Evolutionary conservation across 2,329 filamentous ascomycete species (phyloP).

Genomic region (Aureobasidium sp.): DNA sequence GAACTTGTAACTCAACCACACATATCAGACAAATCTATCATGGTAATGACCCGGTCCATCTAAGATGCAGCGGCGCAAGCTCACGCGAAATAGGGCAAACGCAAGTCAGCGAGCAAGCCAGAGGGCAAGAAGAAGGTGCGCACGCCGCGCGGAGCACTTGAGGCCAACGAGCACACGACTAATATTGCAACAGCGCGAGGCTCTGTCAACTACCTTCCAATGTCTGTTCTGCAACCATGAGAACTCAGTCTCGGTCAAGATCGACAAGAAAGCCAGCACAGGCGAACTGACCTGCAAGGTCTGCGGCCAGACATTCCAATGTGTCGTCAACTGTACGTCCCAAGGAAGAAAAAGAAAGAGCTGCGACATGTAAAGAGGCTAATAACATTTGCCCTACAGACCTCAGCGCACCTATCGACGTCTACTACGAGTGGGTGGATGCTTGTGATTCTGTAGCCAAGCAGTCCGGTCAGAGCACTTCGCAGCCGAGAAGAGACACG

Average conservation of each 20-base stretch:
- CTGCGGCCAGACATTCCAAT: constrained; percentile 90
- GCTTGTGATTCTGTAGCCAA: constrained; percentile 73
- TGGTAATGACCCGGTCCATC: not conserved
- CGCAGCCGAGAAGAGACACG: constrained; percentile 13
- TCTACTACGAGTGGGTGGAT: constrained; percentile 98
- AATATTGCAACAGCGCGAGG: constrained; percentile 43
- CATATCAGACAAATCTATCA: not conserved
- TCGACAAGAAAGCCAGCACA: constrained; percentile 87
- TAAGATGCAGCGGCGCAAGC: not conserved
- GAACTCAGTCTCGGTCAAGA: constrained; percentile 79
- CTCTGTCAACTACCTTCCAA: constrained; percentile 76
- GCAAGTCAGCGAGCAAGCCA: constrained; percentile 76
- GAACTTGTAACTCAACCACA: not conserved
- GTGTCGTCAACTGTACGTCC: constrained; percentile 76
- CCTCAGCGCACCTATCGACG: constrained; percentile 83
- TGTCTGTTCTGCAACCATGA: constrained; percentile 99
- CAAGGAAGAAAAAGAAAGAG: not conserved
- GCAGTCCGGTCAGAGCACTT: constrained; percentile 33
- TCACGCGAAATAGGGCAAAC: constrained; percentile 62
- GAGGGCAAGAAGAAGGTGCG: constrained; percentile 73
- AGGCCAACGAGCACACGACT: not conserved
- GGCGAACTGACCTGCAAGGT: constrained; percentile 84
- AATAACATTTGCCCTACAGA: constrained; percentile 45
- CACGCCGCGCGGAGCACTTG: not conserved
- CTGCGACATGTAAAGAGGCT: not conserved